Conservation (phyloP, 2,329 filamentous ascomycete genomes). For the Verticillium longisporum region DNA sequence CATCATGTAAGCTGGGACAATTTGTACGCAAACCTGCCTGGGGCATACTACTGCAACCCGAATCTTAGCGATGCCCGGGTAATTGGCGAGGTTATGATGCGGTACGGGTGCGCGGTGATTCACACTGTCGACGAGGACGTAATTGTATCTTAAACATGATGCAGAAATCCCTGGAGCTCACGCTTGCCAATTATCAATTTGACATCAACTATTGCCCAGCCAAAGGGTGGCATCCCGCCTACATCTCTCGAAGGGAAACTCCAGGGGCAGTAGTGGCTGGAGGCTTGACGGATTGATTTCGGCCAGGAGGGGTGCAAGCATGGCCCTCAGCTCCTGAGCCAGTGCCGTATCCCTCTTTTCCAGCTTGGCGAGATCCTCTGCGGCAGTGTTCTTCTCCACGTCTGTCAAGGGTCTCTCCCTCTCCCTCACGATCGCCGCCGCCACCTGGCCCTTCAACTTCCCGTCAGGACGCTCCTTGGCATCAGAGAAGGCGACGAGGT, state of each 20-base stretch:
- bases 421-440: slow-evolving; percentile 17
- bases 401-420: slow-evolving; percentile 19
- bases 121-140: too few relatives aligned
- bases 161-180: too few relatives aligned
- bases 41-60: too few relatives aligned
- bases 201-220: not conserved
- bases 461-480: slow-evolving; percentile 2
- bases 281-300: slow-evolving; percentile 1
- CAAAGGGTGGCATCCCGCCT: slow-evolving; percentile 3
- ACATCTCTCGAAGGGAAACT: slow-evolving; percentile 7
- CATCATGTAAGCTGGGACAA: too few relatives aligned
- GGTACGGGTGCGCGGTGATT: too few relatives aligned
- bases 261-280: slow-evolving; percentile 12
- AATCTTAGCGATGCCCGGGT: too few relatives aligned
- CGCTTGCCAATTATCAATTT: not conserved
- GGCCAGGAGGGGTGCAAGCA: slow-evolving; percentile 17
- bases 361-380: slow-evolving; percentile 18
- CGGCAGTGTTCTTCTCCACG: slow-evolving; percentile 16
- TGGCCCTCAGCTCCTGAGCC: slow-evolving; percentile 15
- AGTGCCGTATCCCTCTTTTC: slow-evolving; percentile 13
- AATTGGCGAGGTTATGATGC: too few relatives aligned
- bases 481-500: slow-evolving; percentile 23
- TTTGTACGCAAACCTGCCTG: too few relatives aligned
- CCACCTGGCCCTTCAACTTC: slow-evolving; percentile 8
- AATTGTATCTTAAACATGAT: too few relatives aligned